Conservation (phyloP, 2,329 filamentous ascomycete species). For the Diplocarpon rosae region DNA sequence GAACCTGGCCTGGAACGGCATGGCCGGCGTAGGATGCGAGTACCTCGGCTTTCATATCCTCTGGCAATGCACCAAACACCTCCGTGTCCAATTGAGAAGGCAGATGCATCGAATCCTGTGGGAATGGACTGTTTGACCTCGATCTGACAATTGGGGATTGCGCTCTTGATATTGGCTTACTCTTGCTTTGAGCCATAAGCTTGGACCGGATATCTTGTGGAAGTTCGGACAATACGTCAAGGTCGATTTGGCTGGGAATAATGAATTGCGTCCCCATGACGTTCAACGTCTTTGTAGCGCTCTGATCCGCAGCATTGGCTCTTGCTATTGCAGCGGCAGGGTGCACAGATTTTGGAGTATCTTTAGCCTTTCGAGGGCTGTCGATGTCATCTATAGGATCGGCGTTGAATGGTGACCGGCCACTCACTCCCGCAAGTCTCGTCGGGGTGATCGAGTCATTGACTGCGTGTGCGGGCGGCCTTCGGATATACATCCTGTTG, state of each 20-base stretch:
- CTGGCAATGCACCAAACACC: constrained; percentile 71
- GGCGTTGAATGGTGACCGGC: constrained; percentile 7
- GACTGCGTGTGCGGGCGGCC: constrained; percentile 15
- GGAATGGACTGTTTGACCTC: constrained; percentile 17
- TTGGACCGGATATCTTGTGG: constrained; percentile 72
- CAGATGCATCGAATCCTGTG: constrained; percentile 23
- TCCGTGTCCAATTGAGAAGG: constrained; percentile 78
- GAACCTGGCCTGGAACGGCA: constrained; percentile 18
- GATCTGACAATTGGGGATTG: constrained; percentile 26
- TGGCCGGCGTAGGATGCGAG: constrained; percentile 52
- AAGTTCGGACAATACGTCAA: constrained; percentile 69
- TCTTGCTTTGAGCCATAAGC: constrained; percentile 48
- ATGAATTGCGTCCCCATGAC: constrained; percentile 84
- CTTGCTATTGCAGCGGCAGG: constrained; percentile 42
- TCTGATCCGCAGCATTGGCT: constrained; percentile 34
- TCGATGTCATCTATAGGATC: constrained; percentile 45
- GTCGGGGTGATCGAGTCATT: constrained; percentile 21
- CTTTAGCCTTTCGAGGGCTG: constrained; percentile 42
- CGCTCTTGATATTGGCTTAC: constrained; percentile 18
- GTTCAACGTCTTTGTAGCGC: constrained; percentile 61
- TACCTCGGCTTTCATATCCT: constrained; percentile 76
- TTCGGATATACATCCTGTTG: constrained; percentile 10
- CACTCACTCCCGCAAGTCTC: constrained; percentile 14
- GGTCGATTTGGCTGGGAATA: constrained; percentile 73
- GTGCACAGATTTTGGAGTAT: constrained; percentile 29